Evolutionary conservation across 1,284 basidiomycete species (phyloP), one percentile per base, ranked within the genome.

Genomic region (Tilletia setariae): DNA sequence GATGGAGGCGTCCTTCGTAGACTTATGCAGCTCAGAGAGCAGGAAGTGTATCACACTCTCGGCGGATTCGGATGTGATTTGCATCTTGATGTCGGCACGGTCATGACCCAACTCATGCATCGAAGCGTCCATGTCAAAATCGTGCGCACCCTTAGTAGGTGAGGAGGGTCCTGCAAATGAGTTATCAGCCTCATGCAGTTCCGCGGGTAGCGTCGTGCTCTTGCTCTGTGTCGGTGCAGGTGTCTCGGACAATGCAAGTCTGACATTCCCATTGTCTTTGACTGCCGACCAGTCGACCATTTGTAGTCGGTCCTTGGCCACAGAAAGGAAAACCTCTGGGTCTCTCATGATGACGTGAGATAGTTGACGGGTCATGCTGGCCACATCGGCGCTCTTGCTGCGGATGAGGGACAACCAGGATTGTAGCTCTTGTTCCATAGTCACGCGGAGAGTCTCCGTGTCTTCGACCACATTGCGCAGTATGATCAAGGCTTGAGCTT

Each of bases 401-500:
- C 70, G 71, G 4, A 71, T 66, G 42, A 74, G 72, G 15, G 73
- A 69, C 32, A 85, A 74, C 73, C 78, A 82, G 9, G 68, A 63
- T 46, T 81, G 79, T 11, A 98, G 86, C 75, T 94, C 91, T 70
- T 91, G 89, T 28, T 87, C 87, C 89, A 98, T 94, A 70, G 91
- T 87, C 6, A 86, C 85, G 67, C 88, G 87, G 40, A 98, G 82
- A 1, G 87, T 87, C 6, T 84, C 79, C 3, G 86, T 79, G 73
- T 94, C 91, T 83, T 99, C 96, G 65, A 95, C 88, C 66, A 93
- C 85, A 81, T 98, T 95, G 2, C 96, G 90, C 21, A 97, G 85
- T 68, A 98, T 90, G 78, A 92, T 91, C 23, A 90, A 89, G 62
- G 93, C 88, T 81, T 94, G 91, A 0, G 91, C 89, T 68, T 93